Conservation (phyloP, 371 early-diverging fungal species). For the Mortierella sp. region DNA sequence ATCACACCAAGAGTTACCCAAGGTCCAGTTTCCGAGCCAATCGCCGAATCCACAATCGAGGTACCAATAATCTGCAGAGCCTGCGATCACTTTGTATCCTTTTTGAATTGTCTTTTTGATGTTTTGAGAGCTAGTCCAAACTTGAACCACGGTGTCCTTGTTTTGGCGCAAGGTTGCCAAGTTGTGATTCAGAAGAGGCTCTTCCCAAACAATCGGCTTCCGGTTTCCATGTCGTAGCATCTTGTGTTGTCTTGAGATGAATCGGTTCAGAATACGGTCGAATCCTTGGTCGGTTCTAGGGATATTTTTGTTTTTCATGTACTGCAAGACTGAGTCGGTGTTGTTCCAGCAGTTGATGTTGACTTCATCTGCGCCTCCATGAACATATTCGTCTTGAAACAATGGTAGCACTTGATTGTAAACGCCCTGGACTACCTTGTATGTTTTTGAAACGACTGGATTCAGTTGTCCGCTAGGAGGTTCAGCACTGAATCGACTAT, state of each 20-base stretch:
- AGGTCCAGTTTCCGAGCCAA: slow-evolving; percentile 41
- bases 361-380: slow-evolving; percentile 82
- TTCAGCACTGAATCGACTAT: slow-evolving; percentile 72
- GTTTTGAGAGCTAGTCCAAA: slow-evolving; percentile 64
- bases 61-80: slow-evolving; percentile 73
- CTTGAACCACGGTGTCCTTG: slow-evolving; percentile 66
- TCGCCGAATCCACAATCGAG: slow-evolving; percentile 77
- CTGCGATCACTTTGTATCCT: slow-evolving; percentile 70
- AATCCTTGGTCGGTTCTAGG: slow-evolving; percentile 26
- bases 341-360: slow-evolving; percentile 75
- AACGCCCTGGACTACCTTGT: slow-evolving; percentile 67
- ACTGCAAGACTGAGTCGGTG: slow-evolving; percentile 21
- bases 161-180: slow-evolving; percentile 42
- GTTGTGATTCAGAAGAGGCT: slow-evolving; percentile 60
- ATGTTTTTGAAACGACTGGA: slow-evolving; percentile 67
- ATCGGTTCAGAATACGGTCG: slow-evolving; percentile 28
- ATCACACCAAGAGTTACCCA: slow-evolving; percentile 77
- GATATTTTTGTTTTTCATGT: slow-evolving; percentile 24
- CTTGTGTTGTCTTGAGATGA: slow-evolving; percentile 31
- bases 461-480: slow-evolving; percentile 83
- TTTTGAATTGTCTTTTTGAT: slow-evolving; percentile 61
- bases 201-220: slow-evolving; percentile 44
- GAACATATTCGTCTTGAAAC: slow-evolving; percentile 74
- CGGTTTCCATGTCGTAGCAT: slow-evolving; percentile 21
- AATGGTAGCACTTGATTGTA: slow-evolving; percentile 68